phyloP scores from a whole-genome alignment of 306 rosid genomes.

The Quercus parvula region DNA sequence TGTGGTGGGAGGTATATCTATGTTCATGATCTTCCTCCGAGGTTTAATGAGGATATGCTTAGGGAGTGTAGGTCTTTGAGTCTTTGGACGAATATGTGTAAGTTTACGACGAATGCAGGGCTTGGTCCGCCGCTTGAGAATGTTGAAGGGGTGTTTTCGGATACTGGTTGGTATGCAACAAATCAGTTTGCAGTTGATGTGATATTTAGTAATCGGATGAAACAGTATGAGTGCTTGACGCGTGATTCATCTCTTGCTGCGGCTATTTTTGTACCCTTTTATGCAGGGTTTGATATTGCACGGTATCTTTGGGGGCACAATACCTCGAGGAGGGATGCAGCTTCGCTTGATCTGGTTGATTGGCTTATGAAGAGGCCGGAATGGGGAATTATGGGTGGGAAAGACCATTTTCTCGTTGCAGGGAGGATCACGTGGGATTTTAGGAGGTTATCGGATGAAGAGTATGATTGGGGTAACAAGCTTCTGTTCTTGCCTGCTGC shows the following conservation, averaged over 20 bases:
- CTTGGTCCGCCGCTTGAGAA: constrained; percentile 98
- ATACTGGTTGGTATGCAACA: constrained; percentile 89
- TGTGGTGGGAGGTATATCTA: constrained; percentile 97
- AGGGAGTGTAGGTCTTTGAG: constrained; percentile 78
- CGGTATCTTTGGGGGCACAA: constrained; percentile 93
- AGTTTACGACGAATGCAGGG: constrained; percentile 88
- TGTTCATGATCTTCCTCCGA: constrained; percentile 83
- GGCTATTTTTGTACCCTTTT: constrained; percentile 89
- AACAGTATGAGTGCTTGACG: constrained; percentile 91
- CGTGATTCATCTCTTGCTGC: constrained; percentile 84
- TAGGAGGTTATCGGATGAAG: constrained; percentile 70
- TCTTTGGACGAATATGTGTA: constrained; percentile 96
- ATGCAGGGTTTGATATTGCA: constrained; percentile 94
- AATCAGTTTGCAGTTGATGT: constrained; percentile 98
- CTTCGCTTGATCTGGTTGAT: constrained; percentile 79
- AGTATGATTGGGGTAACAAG: constrained; percentile 88
- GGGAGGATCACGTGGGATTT: constrained; percentile 99
- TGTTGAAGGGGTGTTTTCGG: constrained; percentile 81
- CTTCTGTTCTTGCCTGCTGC: constrained; percentile 93
- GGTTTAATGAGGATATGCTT: constrained; percentile 95
- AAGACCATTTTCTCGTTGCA: constrained; percentile 92
- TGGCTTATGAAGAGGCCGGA: constrained; percentile 97
- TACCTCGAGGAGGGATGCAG: constrained; percentile 78
- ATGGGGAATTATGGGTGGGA: constrained; percentile 85
- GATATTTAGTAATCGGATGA: constrained; percentile 86